Conservation (phyloP, 2,329 filamentous ascomycete genomes). For the Trichoderma brevicompactum region DNA sequence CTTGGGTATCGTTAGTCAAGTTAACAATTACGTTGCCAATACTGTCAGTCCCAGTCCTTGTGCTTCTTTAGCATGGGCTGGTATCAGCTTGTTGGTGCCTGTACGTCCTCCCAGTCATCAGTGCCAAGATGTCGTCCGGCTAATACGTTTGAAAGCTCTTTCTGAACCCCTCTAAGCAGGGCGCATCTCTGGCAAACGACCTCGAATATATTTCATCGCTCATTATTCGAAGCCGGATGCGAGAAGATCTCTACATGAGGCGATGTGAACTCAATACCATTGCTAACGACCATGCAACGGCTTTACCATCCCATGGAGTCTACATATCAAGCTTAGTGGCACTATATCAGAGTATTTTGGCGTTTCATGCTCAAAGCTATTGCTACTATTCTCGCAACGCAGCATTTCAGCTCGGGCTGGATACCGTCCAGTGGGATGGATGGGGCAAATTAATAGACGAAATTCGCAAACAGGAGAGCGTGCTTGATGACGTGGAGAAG, state of each 20-base stretch:
- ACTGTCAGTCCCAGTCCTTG: slow-evolving; percentile 1
- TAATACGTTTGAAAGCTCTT: not conserved
- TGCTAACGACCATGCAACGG: not conserved
- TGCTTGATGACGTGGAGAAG: not conserved
- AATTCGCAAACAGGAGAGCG: not conserved
- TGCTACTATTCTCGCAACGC: not conserved
- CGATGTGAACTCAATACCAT: not conserved
- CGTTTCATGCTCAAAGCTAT: not conserved
- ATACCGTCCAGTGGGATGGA: not conserved
- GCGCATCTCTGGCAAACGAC: not conserved
- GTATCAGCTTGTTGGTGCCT: slow-evolving; percentile 5
- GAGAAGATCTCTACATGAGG: not conserved
- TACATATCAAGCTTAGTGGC: not conserved
- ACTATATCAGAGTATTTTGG: not conserved
- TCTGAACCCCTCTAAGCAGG: not conserved
- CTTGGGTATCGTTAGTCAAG: slow-evolving; percentile 6
- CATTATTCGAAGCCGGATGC: slow-evolving; percentile 1
- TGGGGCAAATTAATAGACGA: not conserved
- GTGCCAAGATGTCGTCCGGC: too few relatives aligned
- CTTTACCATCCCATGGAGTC: not conserved
- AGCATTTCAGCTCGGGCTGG: not conserved
- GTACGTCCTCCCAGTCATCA: not conserved
- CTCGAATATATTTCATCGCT: not conserved
- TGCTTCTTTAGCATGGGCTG: slow-evolving; percentile 20
- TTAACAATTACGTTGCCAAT: slow-evolving; percentile 7